Conservation (phyloP, 2,329 filamentous ascomycete genomes). For the Salinomyces thailandicus region DNA sequence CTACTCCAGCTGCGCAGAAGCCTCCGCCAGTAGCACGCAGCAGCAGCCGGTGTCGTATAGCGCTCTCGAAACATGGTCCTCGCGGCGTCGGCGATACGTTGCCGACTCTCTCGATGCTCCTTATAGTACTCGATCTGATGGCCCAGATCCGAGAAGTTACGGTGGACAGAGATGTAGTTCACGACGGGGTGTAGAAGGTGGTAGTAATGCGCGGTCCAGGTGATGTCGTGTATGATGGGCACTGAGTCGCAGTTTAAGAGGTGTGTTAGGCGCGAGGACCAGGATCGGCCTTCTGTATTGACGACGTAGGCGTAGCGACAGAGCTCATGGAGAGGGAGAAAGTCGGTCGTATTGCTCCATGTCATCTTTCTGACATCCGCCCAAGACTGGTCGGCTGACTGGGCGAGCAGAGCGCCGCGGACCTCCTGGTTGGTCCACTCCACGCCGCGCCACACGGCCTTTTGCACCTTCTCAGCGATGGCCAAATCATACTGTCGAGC, state of each 20-base stretch:
- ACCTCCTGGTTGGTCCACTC: conserved; percentile 21
- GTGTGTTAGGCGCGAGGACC: conserved; percentile 26
- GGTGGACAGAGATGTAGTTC: conserved; percentile 22
- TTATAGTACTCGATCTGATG: conserved; percentile 17
- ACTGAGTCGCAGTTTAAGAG: conserved; percentile 25
- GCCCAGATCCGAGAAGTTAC: conserved; percentile 23
- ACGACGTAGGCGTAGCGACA: conserved; percentile 24
- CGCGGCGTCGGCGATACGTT: conserved; percentile 19
- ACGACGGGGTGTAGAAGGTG: conserved; percentile 21
- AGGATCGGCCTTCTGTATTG: conserved; percentile 27
- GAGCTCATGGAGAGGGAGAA: conserved; percentile 10
- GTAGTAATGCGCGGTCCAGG: conserved; percentile 23
- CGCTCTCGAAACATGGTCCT: conserved; percentile 19
- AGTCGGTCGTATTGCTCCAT: background rate
- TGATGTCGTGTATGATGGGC: conserved; percentile 21
- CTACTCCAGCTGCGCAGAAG: conserved; percentile 22
- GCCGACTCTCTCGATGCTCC: conserved; percentile 14
- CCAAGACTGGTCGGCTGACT: conserved; percentile 31
- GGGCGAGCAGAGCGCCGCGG: conserved; percentile 23
- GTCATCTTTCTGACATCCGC: conserved; percentile 28
- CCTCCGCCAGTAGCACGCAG: conserved; percentile 23
- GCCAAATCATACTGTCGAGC: conserved; percentile 10
- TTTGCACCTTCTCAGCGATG: conserved; percentile 32
- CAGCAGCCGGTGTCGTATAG: conserved; percentile 23
- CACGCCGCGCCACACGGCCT: conserved; percentile 41